These are phyloP conservation scores for Trichophaea hybrida DNA, from an alignment of 2,329 filamentous ascomycete species.

Conservation along the genomic window DNA sequence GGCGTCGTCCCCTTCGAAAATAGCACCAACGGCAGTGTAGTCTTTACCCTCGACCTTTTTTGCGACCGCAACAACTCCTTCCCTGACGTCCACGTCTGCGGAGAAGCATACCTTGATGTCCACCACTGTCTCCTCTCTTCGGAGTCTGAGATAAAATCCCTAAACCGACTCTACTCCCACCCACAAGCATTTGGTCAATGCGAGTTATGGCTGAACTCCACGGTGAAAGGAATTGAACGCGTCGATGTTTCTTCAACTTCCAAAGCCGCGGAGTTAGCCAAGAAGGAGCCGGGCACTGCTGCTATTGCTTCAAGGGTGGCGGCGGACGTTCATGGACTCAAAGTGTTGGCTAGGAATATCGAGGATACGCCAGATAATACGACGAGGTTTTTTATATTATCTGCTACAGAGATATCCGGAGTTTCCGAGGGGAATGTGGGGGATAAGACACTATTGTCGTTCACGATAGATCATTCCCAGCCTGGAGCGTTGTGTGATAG, in stretches of 20 bases:
- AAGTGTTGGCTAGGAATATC: conserved; percentile 53
- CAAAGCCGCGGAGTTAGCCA: conserved; percentile 64
- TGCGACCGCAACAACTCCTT: conserved; percentile 55
- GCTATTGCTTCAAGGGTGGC: conserved; percentile 69
- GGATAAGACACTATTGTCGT: conserved; percentile 62
- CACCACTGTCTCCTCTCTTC: conserved; percentile 70
- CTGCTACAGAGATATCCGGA: conserved; percentile 25
- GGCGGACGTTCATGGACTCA: conserved; percentile 50
- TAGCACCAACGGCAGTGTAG: conserved; percentile 82
- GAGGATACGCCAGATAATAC: conserved; percentile 62
- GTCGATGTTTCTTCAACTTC: conserved; percentile 78
- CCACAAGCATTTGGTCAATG: conserved; percentile 94
- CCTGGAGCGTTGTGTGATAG: conserved; percentile 75
- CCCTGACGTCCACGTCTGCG: conserved; percentile 58
- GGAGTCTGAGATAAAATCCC: conserved; percentile 38
- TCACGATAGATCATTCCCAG: conserved; percentile 61
- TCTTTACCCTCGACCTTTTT: conserved; percentile 78
- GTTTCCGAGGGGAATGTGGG: not conserved
- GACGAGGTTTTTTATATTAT: conserved; percentile 63
- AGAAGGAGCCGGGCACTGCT: conserved; percentile 47
- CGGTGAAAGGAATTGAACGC: conserved; percentile 60
- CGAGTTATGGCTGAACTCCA: conserved; percentile 52
- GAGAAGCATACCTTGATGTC: conserved; percentile 73
- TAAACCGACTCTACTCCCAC: conserved; percentile 75
- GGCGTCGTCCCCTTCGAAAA: conserved; percentile 94